phyloP scores from a whole-genome alignment of 2,329 filamentous ascomycete genomes.

The Zasmidium cellare region DNA sequence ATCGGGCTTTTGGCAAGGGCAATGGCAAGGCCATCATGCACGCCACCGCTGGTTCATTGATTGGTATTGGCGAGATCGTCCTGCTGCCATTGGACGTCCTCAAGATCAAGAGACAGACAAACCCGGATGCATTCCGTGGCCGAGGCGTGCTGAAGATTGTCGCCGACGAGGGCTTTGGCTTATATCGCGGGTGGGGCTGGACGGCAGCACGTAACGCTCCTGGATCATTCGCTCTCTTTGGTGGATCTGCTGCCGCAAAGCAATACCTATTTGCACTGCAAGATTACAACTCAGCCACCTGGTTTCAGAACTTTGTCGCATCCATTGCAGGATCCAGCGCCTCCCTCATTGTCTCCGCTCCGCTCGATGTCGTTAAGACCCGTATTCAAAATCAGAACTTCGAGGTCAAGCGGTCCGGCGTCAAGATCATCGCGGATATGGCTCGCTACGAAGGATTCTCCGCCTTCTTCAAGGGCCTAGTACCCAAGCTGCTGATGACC shows the following conservation, averaged over 20 bases:
- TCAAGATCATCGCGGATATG: constrained; percentile 92
- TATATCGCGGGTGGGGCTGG: constrained; percentile 97
- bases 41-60: constrained; percentile 89
- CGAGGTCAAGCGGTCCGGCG: constrained; percentile 92
- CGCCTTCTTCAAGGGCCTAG: constrained; percentile 96
- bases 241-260: constrained; percentile 95
- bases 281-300: constrained; percentile 94
- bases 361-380: constrained; percentile 96
- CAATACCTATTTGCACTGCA: constrained; percentile 86
- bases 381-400: constrained; percentile 99
- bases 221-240: constrained; percentile 97
- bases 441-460: constrained; percentile 80
- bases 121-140: constrained; percentile 95
- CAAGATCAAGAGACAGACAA: constrained; percentile 99
- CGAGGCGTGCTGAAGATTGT: constrained; percentile 89
- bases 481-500: constrained; percentile 98
- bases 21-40: constrained; percentile 98
- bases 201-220: constrained; percentile 96
- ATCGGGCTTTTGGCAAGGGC: constrained; percentile 88
- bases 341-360: constrained; percentile 93
- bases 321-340: constrained; percentile 93
- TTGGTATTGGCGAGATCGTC: constrained; percentile 96
- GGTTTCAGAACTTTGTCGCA: constrained; percentile 96
- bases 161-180: constrained; percentile 87
- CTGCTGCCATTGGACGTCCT: constrained; percentile 93